Evolutionary conservation across 768 basidiomycete species (phyloP), one percentile per base, ranked within the genome.

Genomic region (Leccinellum luteum): DNA sequence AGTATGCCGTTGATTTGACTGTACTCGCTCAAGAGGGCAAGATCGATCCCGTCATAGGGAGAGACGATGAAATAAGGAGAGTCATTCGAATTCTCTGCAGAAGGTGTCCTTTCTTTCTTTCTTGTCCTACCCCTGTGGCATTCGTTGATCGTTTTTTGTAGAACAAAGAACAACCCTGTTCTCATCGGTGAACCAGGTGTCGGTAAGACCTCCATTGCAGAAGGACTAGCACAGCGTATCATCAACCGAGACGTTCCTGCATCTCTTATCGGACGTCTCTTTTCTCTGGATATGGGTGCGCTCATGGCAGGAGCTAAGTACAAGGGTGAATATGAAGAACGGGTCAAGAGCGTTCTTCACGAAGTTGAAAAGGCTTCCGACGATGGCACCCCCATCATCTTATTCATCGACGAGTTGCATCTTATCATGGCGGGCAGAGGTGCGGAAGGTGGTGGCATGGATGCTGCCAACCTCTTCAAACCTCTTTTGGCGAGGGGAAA

Each of bases 161-260:
- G 95, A 68, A 97, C 94, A 3, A 98, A 98, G 74, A 95, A 94
- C 68, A 97, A 96, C 66, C 94, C 96, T n/a, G 92, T 97, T 41
- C 85, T 98, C 25, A 93, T 98, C 64, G 95, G 94, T 60, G 93
- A 92, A 74, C 91, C 90, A 48, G 90, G 96, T 71, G 94, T 96
- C 23, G 96, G 96, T 4, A 99, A 99, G 76, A 97, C 95, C 1
- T 85, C 93, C 23, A 91, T 98, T 53, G 93, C 87, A 6, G 96
- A 99, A 78, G 94, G 94, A 41, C 85, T 99, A 6, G 95, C 96
- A 0, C 95, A 96, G 69, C 86, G 96, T 48, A 96, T 98, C 59
- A 85, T 97, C 65, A 93, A 94, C 64, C 86, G 94, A 50, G 95
- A 98, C 73, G 92, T 94, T 7, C 93, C 93, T 21, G 82, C 81